Conservation (phyloP, 768 basidiomycete genomes). For the Rhodotorula sphaerocarpa region DNA sequence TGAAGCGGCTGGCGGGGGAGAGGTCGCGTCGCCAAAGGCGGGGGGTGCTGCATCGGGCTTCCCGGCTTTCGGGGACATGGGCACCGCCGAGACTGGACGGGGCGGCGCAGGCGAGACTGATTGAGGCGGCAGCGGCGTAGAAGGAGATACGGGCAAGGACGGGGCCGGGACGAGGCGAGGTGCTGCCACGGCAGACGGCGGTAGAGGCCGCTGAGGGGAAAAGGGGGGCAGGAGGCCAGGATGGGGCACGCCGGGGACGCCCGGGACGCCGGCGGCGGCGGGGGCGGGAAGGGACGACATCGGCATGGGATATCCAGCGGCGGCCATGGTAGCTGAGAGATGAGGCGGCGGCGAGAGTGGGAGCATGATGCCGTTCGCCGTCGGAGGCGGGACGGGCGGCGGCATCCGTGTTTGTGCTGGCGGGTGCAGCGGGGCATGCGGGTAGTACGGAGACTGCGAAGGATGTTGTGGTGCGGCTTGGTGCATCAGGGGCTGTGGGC, state of each 20-base stretch:
- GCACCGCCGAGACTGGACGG: constrained; percentile 43
- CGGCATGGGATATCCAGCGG: too few relatives aligned
- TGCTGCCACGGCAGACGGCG: neutral
- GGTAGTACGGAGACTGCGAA: too few relatives aligned
- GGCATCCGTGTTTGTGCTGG: neutral
- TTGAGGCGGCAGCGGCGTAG: constrained; percentile 11
- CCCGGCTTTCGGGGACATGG: neutral
- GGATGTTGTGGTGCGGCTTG: too few relatives aligned
- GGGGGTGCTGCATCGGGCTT: neutral
- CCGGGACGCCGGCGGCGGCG: too few relatives aligned
- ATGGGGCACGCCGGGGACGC: too few relatives aligned
- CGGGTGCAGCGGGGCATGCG: neutral
- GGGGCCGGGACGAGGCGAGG: neutral
- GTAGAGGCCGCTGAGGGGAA: neutral
- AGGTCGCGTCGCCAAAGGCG: neutral
- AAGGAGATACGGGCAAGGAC: constrained; percentile 19
- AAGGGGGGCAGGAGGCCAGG: neutral
- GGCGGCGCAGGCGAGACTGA: neutral
- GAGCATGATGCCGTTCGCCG: neutral
- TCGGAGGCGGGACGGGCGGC: neutral
- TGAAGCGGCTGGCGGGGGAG: neutral
- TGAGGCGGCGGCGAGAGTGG: neutral
- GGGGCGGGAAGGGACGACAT: too few relatives aligned
- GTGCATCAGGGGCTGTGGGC: neutral
- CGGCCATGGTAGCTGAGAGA: neutral